Conservation (phyloP, 768 basidiomycete species). For the Amanita fuliginea region DNA sequence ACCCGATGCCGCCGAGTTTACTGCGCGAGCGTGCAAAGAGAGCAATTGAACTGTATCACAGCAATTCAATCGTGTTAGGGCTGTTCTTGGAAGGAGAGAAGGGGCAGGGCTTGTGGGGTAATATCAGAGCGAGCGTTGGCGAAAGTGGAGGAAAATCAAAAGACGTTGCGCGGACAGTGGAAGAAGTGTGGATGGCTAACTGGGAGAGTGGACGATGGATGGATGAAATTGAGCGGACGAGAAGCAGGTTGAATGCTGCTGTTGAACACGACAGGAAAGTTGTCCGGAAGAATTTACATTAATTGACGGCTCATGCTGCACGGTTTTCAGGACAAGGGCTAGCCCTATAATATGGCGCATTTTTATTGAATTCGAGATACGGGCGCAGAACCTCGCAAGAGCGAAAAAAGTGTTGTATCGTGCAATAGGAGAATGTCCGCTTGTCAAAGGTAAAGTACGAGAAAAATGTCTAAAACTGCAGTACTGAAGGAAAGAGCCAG, state of each 20-base stretch:
- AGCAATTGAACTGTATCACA: slow-evolving; percentile 50
- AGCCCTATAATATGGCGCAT: slow-evolving; percentile 65
- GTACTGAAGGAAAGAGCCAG: slow-evolving; percentile 21
- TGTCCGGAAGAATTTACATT: slow-evolving; percentile 11
- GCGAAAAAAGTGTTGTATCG: slow-evolving; percentile 70
- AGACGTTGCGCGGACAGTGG: slow-evolving; percentile 42
- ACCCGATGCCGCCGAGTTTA: slow-evolving; percentile 43
- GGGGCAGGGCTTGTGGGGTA: slow-evolving; percentile 72
- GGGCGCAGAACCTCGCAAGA: slow-evolving; percentile 38
- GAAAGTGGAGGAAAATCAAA: slow-evolving; percentile 38
- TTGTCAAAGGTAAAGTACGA: slow-evolving; percentile 51
- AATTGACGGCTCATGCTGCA: slow-evolving; percentile 6
- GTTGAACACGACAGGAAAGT: slow-evolving; percentile 55
- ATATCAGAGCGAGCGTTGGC: slow-evolving; percentile 46
- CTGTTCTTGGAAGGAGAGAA: slow-evolving; percentile 70
- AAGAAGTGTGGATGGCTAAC: slow-evolving; percentile 72
- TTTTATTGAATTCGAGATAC: slow-evolving; percentile 71
- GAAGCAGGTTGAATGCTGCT: slow-evolving; percentile 50
- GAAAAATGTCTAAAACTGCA: slow-evolving; percentile 1
- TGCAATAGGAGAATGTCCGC: slow-evolving; percentile 64
- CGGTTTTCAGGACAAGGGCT: slow-evolving; percentile 40
- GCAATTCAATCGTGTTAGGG: slow-evolving; percentile 62
- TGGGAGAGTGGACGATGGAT: slow-evolving; percentile 71
- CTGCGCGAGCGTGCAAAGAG: slow-evolving; percentile 44
- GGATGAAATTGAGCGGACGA: slow-evolving; percentile 57